phyloP scores from a whole-genome alignment of 805 yeast genomes.

The Metschnikowia corniflorae region DNA sequence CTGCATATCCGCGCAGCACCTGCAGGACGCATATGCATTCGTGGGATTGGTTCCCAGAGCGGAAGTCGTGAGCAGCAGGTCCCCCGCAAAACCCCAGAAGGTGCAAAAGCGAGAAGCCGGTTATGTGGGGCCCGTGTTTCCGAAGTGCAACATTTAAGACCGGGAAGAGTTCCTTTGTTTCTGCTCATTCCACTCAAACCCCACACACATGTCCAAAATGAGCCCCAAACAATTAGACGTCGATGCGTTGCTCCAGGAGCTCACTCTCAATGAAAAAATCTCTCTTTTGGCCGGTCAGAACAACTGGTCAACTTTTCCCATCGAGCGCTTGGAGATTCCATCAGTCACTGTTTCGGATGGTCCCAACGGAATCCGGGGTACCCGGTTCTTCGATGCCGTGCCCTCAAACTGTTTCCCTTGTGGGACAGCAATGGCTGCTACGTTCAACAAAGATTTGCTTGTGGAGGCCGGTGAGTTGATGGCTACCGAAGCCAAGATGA shows the following conservation, averaged over 20 bases:
- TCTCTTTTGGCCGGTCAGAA: conserved; percentile 33
- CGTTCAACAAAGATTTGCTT: conserved; percentile 51
- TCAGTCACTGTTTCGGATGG: conserved; percentile 42
- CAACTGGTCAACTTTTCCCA: conserved; percentile 14
- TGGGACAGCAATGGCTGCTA: conserved; percentile 58
- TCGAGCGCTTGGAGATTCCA: conserved; percentile 18
- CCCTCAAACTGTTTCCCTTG: conserved; percentile 60
- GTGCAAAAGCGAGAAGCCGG: too few species aligned
- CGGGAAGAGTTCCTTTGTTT: too few species aligned
- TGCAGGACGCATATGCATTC: too few species aligned
- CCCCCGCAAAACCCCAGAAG: too few species aligned
- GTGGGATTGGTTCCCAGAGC: too few species aligned
- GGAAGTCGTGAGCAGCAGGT: too few species aligned
- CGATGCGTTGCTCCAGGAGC: conserved; percentile 26
- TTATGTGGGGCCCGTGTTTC: too few species aligned
- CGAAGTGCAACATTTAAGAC: too few species aligned
- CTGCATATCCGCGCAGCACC: too few species aligned
- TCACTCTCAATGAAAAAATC: conserved; percentile 35
- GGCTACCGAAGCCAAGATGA: conserved; percentile 52
- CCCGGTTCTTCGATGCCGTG: conserved; percentile 47
- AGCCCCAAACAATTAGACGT: conserved; percentile 23
- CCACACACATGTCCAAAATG: conserved; percentile 5
- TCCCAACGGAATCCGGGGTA: conserved; percentile 63
- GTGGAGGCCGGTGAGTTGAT: conserved; percentile 48
- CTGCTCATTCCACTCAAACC: too few species aligned